phyloP scores from a whole-genome alignment of 192 early-diverging fungal species.

The Geranomyces variabilis region DNA sequence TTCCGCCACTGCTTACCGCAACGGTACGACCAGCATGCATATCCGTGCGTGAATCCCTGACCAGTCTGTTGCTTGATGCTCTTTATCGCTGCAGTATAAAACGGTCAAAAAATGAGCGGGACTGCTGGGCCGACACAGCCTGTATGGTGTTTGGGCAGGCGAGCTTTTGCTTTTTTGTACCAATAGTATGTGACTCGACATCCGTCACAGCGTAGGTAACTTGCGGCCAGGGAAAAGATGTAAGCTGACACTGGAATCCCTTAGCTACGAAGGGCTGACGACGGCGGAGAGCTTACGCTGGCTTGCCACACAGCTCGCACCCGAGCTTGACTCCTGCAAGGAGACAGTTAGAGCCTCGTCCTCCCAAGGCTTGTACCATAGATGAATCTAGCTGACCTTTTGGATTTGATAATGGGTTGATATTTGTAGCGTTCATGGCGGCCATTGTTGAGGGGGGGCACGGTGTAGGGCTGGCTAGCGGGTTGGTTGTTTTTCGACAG shows the following conservation, averaged over 20 bases:
- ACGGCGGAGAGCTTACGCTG: slow-evolving; percentile 37
- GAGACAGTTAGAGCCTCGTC: background rate
- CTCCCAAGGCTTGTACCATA: background rate
- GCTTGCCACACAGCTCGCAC: slow-evolving; percentile 63
- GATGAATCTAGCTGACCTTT: slow-evolving; percentile 43
- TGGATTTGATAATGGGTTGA: slow-evolving; percentile 64
- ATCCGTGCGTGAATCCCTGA: slow-evolving; percentile 60
- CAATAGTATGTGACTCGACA: slow-evolving; percentile 64
- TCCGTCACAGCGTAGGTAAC: slow-evolving; percentile 58
- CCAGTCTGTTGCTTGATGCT: slow-evolving; percentile 55
- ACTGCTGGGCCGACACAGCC: no score
- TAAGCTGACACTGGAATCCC: background rate
- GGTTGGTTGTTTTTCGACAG: no score
- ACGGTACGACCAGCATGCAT: slow-evolving; percentile 49
- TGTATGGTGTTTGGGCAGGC: no score
- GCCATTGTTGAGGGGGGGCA: no score
- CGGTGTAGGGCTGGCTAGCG: no score
- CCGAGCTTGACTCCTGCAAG: slow-evolving; percentile 48
- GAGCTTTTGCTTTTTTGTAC: no score
- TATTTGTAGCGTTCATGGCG: slow-evolving; percentile 29
- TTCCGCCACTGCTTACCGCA: slow-evolving; percentile 37
- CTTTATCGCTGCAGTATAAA: slow-evolving; percentile 48
- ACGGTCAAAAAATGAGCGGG: no score
- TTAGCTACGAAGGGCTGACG: background rate
- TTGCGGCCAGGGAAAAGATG: background rate